phyloP scores from a whole-genome alignment of 306 rosid genomes.

The Castanea sativa region DNA sequence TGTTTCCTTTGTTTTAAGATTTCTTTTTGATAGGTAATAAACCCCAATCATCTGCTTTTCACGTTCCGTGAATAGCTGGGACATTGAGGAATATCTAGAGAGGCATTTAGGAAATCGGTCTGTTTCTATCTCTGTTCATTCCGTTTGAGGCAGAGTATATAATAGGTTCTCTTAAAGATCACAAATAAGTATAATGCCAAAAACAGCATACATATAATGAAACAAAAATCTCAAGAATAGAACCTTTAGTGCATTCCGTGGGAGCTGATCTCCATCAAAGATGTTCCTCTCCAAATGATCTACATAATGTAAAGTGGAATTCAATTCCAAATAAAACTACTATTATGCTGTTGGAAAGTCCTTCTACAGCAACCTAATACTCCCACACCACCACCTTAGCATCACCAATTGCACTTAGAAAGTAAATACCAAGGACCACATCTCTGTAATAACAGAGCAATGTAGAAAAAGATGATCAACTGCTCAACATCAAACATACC shows the following conservation, averaged over 20 bases:
- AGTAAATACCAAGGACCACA: not conserved
- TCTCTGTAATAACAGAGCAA: not conserved
- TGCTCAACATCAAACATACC: not conserved
- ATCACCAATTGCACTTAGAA: not conserved
- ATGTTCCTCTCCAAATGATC: not conserved
- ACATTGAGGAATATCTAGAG: no score
- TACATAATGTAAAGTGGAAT: not conserved
- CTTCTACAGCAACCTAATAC: not conserved
- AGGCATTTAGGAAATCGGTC: no score
- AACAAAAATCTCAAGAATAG: not conserved
- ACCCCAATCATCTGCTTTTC: no score
- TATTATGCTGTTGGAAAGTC: not conserved
- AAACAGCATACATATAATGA: not conserved
- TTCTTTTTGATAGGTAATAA: not conserved
- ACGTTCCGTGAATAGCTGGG: no score
- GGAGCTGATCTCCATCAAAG: not conserved
- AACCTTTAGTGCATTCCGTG: not conserved
- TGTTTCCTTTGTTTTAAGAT: conserved; percentile 6
- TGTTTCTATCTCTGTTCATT: no score
- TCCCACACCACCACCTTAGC: not conserved
- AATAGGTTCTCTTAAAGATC: not conserved
- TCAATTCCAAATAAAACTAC: not conserved
- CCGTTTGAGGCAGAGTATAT: not conserved
- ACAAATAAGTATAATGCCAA: not conserved
- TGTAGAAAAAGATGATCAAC: not conserved